Conservation (phyloP, 179 eudicot genomes). For the Vitellaria paradoxa region DNA sequence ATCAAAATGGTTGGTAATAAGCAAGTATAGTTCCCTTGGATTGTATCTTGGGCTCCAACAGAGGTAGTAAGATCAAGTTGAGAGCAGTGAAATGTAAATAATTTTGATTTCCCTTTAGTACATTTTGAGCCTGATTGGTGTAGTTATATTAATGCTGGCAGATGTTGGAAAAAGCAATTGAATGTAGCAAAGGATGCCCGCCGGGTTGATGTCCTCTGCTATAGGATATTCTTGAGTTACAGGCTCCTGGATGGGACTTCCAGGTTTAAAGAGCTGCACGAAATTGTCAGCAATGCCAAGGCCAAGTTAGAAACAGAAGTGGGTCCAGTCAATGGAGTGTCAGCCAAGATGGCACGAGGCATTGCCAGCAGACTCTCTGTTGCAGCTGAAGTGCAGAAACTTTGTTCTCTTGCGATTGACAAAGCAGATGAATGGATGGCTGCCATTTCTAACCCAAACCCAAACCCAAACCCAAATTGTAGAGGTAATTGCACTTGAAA, state of each 20-base stretch:
- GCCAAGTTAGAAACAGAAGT: slow-evolving; percentile 68
- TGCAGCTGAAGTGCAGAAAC: slow-evolving; percentile 73
- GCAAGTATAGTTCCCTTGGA: neutral
- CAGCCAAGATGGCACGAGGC: slow-evolving; percentile 72
- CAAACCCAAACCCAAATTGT: neutral
- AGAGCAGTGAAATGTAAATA: neutral
- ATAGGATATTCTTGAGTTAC: slow-evolving; percentile 70
- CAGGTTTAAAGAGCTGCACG: slow-evolving; percentile 64
- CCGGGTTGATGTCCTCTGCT: slow-evolving; percentile 70
- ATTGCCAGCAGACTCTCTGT: slow-evolving; percentile 66
- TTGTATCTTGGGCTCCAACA: neutral
- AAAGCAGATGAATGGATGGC: slow-evolving; percentile 68
- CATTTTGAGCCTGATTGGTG: slow-evolving; percentile 1
- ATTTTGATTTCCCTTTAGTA: slow-evolving; percentile 6
- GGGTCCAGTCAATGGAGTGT: slow-evolving; percentile 71
- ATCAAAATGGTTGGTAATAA: neutral
- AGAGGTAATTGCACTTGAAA: slow-evolving; percentile 41
- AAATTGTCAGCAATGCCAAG: slow-evolving; percentile 58
- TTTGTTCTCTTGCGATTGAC: slow-evolving; percentile 68
- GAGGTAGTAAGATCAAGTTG: neutral
- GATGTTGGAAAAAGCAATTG: slow-evolving; percentile 89
- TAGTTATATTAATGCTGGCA: slow-evolving; percentile 26
- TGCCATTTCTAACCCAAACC: slow-evolving; percentile 25
- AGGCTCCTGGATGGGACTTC: slow-evolving; percentile 76
- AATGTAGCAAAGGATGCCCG: slow-evolving; percentile 78